These are phyloP conservation scores for Candida boidinii DNA, from an alignment of 805 yeast species.

Conservation along the genomic window DNA sequence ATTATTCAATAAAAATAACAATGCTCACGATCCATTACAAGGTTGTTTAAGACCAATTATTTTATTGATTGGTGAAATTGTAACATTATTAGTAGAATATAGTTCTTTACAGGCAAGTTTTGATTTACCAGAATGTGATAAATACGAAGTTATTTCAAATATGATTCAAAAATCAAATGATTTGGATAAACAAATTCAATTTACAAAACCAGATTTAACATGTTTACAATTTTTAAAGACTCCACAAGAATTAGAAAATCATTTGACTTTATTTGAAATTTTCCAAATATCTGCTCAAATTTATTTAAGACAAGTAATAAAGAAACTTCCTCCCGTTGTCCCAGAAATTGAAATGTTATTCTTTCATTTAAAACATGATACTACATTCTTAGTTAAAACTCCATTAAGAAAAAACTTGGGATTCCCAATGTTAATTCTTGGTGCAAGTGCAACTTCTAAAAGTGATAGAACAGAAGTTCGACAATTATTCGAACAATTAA, in stretches of 20 bases:
- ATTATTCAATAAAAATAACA: conserved; percentile 13
- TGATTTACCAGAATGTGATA: conserved; percentile 14
- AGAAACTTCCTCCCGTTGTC: conserved; percentile 17
- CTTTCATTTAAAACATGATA: conserved; percentile 10
- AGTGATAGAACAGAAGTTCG: conserved; percentile 18
- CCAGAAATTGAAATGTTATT: conserved; percentile 17
- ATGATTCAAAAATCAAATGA: conserved; percentile 10
- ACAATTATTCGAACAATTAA: conserved; percentile 17
- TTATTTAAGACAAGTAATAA: conserved; percentile 16
- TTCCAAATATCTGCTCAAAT: conserved; percentile 21
- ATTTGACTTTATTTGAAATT: conserved; percentile 26
- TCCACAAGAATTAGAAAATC: conserved; percentile 18
- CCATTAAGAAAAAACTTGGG: conserved; percentile 20
- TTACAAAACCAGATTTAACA: conserved; percentile 12
- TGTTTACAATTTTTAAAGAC: conserved; percentile 10
- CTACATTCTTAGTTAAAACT: conserved; percentile 8
- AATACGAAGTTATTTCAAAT: conserved; percentile 9
- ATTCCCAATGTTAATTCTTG: conserved; percentile 30
- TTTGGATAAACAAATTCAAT: conserved; percentile 10
- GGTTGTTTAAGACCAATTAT: conserved; percentile 32
- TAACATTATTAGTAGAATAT: conserved; percentile 20
- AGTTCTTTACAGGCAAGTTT: conserved; percentile 11
- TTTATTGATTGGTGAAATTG: conserved; percentile 28
- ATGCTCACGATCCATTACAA: conserved; percentile 28
- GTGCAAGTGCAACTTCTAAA: conserved; percentile 21